Base-by-base conservation (phyloP, 495 filamentous ascomycete genomes). In the Apodospora peruviana region DNA sequence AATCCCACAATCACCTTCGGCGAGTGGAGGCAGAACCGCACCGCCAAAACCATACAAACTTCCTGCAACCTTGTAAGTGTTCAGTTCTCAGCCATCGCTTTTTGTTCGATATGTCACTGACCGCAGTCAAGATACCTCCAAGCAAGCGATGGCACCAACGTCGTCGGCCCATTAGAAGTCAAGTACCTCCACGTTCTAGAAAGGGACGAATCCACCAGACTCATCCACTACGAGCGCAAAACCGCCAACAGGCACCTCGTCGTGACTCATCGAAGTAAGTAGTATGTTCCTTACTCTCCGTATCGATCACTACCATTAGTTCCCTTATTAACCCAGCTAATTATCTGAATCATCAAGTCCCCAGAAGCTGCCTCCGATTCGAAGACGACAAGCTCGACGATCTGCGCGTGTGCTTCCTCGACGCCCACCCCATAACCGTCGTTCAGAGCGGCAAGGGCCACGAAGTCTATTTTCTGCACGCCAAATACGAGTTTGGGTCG, bases 181-280 rank as follows among this genome's bases (percentile, higher is more conserved):
- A 46, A 46, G 19, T 46, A 46, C 29, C 43, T 46, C 29, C 34
- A 17, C 17, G 43, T 46, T 7, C 43, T 46, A 1, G 43, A 46
- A 38, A 25, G 43, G 5, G 43, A 46, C 43, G 43, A 35, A 20
- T 25, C 29, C 24, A 46, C 43, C 5, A 19, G 43, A n/a, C 43
- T 46, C 17, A 46, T 46, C 43, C 43, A 46, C 29, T 46, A 46
- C 43, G 43, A 46, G 43, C 43, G 43, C 27, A 46, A 37, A 38
- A 46, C 43, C 29, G 43, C 29, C 12, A 11, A 23, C 8, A n/a
- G 22, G 8, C n/a, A 46, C 14, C 27, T 46, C 29, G 17, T n/a
- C 3, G 34, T 46, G 4, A 46, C 43, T 9, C 43, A 46, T 37
- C 43, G 43, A 38, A 46, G 42, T 44, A 17, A 25, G 42, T 20